Evolutionary conservation across 2,329 filamentous ascomycete species (phyloP).

Genomic region (Curvularia spicifera): DNA sequence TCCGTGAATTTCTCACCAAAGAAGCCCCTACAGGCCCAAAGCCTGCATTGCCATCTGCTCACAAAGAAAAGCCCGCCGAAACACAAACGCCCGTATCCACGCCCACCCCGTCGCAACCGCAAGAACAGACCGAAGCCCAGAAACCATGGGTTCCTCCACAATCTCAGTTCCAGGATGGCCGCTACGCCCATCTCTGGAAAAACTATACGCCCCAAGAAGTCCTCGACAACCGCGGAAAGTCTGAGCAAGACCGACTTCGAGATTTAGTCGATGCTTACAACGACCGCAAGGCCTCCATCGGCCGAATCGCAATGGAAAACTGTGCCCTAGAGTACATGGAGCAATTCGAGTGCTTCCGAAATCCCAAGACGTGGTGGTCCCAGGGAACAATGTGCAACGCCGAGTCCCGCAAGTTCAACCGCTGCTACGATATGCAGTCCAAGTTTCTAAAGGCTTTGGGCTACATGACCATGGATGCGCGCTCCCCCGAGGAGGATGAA

Average conservation of each 20-base stretch:
- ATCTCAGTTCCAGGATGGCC: slow-evolving; percentile 71
- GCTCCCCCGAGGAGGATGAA: slow-evolving; percentile 75
- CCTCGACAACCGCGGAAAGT: slow-evolving; percentile 72
- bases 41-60: slow-evolving; percentile 36
- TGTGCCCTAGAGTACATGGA: slow-evolving; percentile 86
- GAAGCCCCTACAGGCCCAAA: slow-evolving; percentile 77
- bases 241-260: slow-evolving; percentile 79
- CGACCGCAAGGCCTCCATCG: slow-evolving; percentile 77
- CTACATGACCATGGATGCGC: slow-evolving; percentile 73
- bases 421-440: slow-evolving; percentile 89
- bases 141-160: slow-evolving; percentile 55
- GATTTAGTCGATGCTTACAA: slow-evolving; percentile 86
- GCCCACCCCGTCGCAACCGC: slow-evolving; percentile 14
- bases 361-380: slow-evolving; percentile 67
- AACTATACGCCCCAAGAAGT: slow-evolving; percentile 77
- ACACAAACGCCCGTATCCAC: slow-evolving; percentile 16
- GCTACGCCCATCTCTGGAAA: slow-evolving; percentile 90
- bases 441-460: slow-evolving; percentile 90
- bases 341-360: slow-evolving; percentile 80
- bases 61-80: slow-evolving; percentile 36
- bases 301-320: slow-evolving; percentile 86
- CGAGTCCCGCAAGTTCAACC: slow-evolving; percentile 78
- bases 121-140: slow-evolving; percentile 25
- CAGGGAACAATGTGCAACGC: slow-evolving; percentile 80
- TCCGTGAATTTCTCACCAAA: slow-evolving; percentile 83